phyloP scores from a whole-genome alignment of 768 basidiomycete species.

The Scleroderma citrinum region DNA sequence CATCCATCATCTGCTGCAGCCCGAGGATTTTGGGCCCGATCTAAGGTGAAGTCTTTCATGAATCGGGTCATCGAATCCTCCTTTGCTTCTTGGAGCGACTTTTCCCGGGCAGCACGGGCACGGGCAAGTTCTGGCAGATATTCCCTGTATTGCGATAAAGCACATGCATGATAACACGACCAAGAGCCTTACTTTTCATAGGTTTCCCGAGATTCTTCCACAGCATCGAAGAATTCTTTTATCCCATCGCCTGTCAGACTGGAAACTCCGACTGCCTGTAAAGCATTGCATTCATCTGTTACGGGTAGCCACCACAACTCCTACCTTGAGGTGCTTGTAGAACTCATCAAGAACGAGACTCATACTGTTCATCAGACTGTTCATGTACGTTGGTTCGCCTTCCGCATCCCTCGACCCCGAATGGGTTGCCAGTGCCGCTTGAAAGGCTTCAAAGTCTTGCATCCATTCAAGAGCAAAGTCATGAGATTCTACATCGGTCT shows the following conservation, averaged over 20 bases:
- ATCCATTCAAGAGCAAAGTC: conserved; percentile 97
- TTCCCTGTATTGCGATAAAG: conserved; percentile 45
- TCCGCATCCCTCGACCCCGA: conserved; percentile 64
- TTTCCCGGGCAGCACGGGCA: conserved; percentile 57
- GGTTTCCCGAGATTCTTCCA: conserved; percentile 80
- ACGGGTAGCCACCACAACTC: conserved; percentile 13
- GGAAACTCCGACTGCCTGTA: conserved; percentile 91
- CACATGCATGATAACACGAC: no score
- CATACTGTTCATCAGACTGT: conserved; percentile 98
- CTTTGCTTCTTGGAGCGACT: conserved; percentile 59
- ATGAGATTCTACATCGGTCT: conserved; percentile 89
- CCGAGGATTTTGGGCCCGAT: conserved; percentile 58
- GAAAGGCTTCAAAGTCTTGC: conserved; percentile 95
- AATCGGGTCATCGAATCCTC: conserved; percentile 71
- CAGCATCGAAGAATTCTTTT: conserved; percentile 85
- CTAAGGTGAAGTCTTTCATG: conserved; percentile 75
- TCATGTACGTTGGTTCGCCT: conserved; percentile 96
- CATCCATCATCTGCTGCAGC: conserved; percentile 50
- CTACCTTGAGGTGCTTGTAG: conserved; percentile 89
- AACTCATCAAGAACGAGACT: conserved; percentile 97
- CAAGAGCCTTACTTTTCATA: conserved; percentile 67
- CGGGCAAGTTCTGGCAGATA: conserved; percentile 87
- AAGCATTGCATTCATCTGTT: not conserved
- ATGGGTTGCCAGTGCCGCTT: conserved; percentile 74
- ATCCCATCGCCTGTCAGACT: conserved; percentile 95